phyloP scores from a whole-genome alignment of 768 basidiomycete genomes.

The Suillus occidentalis region DNA sequence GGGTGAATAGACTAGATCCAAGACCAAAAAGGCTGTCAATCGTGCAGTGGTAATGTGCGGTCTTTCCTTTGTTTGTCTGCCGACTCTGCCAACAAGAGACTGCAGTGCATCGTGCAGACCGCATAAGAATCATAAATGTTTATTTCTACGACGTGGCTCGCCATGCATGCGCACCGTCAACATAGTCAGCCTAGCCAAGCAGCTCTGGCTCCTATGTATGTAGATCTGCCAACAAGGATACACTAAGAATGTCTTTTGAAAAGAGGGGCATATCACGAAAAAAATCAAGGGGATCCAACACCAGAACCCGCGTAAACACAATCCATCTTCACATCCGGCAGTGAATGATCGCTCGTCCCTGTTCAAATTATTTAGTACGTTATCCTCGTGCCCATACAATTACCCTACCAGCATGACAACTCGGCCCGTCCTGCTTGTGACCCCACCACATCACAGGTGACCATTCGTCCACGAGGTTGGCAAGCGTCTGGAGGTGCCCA shows the following conservation, averaged over 20 bases:
- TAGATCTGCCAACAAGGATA: not conserved
- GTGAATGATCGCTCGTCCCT: constrained; percentile 27
- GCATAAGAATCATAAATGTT: not conserved
- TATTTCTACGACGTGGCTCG: not conserved
- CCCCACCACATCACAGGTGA: constrained; percentile 34
- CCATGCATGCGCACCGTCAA: not conserved
- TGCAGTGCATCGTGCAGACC: too few species aligned
- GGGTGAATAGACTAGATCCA: too few species aligned
- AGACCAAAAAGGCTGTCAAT: too few species aligned
- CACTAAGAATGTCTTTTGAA: not conserved
- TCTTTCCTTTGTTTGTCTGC: too few species aligned
- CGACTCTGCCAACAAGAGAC: too few species aligned
- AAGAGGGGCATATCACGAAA: not conserved
- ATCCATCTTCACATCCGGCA: constrained; percentile 21
- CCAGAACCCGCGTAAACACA: constrained; percentile 16
- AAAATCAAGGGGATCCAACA: not conserved
- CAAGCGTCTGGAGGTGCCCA: constrained; percentile 34
- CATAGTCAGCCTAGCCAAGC: not conserved
- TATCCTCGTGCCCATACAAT: not conserved
- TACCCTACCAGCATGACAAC: constrained; percentile 21
- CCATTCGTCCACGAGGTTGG: constrained; percentile 7
- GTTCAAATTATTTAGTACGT: not conserved
- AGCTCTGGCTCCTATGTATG: not conserved
- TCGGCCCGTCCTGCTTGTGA: constrained; percentile 15
- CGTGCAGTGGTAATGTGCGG: too few species aligned